phyloP scores from a whole-genome alignment of 2,329 filamentous ascomycete genomes.

The Sporothrix luriei region DNA sequence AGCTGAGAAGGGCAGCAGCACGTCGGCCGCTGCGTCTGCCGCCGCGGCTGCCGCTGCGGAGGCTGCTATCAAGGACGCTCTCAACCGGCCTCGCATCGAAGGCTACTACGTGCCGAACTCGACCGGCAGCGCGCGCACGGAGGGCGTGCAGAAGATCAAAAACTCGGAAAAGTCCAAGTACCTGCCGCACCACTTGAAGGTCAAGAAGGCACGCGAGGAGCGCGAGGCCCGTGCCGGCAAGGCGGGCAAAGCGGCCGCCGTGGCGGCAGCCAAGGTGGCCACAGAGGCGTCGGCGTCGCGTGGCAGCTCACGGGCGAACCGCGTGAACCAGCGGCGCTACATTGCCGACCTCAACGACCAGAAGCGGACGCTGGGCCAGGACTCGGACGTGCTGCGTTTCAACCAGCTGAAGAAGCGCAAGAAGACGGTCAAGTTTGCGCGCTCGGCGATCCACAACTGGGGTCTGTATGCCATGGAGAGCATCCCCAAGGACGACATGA shows the following conservation, averaged over 20 bases:
- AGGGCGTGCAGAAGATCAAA: conserved; percentile 92
- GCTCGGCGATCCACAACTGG: conserved; percentile 99
- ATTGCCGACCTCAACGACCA: conserved; percentile 95
- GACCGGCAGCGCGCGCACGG: conserved; percentile 85
- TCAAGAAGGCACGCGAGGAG: conserved; percentile 87
- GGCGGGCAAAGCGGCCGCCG: conserved; percentile 67
- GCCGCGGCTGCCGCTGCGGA: conserved; percentile 40
- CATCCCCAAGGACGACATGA: conserved; percentile 97
- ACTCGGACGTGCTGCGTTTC: conserved; percentile 92
- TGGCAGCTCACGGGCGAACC: conserved; percentile 80
- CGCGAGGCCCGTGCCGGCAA: conserved; percentile 72
- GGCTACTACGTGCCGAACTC: conserved; percentile 82
- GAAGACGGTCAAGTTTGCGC: conserved; percentile 97
- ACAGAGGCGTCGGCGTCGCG: conserved; percentile 81
- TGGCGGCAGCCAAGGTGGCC: conserved; percentile 71
- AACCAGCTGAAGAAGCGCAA: conserved; percentile 99
- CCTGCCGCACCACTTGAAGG: conserved; percentile 93
- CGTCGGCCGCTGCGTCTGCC: conserved; percentile 33
- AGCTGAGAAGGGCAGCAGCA: conserved; percentile 25
- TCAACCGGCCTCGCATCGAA: conserved; percentile 49
- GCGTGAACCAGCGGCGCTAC: conserved; percentile 91
- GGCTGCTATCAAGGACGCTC: conserved; percentile 33
- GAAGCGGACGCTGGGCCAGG: conserved; percentile 79
- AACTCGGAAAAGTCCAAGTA: conserved; percentile 99
- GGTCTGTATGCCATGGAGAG: conserved; percentile 97